Evolutionary conservation across 176 grass and related monocot species (phyloP).

Genomic region (Eleusine indica): DNA sequence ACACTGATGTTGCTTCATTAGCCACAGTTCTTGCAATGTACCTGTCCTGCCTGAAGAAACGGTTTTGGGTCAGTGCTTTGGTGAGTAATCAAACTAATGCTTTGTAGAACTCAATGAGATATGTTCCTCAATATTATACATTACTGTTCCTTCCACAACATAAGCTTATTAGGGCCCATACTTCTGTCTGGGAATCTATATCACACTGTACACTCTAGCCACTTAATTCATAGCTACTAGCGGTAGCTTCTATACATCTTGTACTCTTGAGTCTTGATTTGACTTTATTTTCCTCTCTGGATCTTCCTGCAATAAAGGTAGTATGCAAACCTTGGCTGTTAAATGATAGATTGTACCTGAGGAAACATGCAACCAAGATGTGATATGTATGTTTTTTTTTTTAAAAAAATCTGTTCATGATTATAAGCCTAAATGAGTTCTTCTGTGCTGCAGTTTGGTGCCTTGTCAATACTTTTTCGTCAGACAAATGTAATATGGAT

Average conservation of each 20-base stretch:
- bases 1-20: slow-evolving; percentile 85
- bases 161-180: background rate
- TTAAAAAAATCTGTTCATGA: background rate
- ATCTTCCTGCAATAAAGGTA: background rate
- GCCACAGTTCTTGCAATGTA: slow-evolving; percentile 89
- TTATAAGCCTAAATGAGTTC: slow-evolving; percentile 28
- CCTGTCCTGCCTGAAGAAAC: slow-evolving; percentile 77
- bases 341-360: slow-evolving; percentile 1
- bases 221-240: background rate
- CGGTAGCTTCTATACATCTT: background rate
- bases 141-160: background rate
- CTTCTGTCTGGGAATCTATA: background rate
- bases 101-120: slow-evolving; percentile 7
- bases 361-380: background rate
- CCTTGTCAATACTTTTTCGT: slow-evolving; percentile 73
- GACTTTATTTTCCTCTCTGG: background rate
- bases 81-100: slow-evolving; percentile 51
- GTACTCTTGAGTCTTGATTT: slow-evolving; percentile 25
- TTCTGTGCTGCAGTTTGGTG: slow-evolving; percentile 73
- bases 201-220: background rate
- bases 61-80: slow-evolving; percentile 70
- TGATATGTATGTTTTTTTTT: slow-evolving; percentile 1
- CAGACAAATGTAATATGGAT: slow-evolving; percentile 97
- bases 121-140: background rate
- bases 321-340: background rate